Conservation (phyloP, 2,329 filamentous ascomycete species). For the Cyphellophora attinorum region DNA sequence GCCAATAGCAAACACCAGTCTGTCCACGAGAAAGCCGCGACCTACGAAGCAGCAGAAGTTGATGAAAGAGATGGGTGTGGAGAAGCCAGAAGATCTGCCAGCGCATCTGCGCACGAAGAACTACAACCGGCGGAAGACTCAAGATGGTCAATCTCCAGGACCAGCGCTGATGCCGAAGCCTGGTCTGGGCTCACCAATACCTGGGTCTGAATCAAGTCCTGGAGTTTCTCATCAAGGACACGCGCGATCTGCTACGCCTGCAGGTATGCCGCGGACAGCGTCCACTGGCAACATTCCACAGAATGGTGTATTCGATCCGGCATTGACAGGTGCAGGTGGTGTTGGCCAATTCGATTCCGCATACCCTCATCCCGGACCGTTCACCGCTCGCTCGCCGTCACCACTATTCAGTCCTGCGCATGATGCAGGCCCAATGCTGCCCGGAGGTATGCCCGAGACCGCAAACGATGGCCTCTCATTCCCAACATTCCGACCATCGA, state of each 20-base stretch:
- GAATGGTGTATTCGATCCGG: constrained; percentile 8
- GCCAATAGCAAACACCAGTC: constrained; percentile 74
- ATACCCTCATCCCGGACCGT: constrained; percentile 26
- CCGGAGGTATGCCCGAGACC: not conserved
- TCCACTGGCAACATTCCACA: constrained; percentile 24
- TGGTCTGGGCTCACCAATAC: constrained; percentile 16
- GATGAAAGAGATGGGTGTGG: constrained; percentile 77
- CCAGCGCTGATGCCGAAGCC: constrained; percentile 14
- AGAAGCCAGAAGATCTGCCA: constrained; percentile 83
- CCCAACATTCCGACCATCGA: constrained; percentile 13
- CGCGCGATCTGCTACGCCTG: constrained; percentile 18
- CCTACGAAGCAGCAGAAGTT: constrained; percentile 96
- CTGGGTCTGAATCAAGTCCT: constrained; percentile 20
- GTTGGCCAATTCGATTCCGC: constrained; percentile 18
- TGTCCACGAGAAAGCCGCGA: constrained; percentile 88
- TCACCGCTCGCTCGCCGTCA: constrained; percentile 29
- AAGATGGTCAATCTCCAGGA: constrained; percentile 20
- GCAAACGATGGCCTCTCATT: constrained; percentile 19
- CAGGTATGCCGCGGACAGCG: constrained; percentile 21
- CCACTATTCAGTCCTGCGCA: constrained; percentile 33
- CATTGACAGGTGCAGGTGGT: constrained; percentile 2
- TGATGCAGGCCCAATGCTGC: constrained; percentile 3
- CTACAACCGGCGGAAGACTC: constrained; percentile 64
- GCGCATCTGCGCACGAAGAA: constrained; percentile 72
- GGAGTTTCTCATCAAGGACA: constrained; percentile 17